phyloP scores from a whole-genome alignment of 805 yeast genomes.

The Candida andamanensis region DNA sequence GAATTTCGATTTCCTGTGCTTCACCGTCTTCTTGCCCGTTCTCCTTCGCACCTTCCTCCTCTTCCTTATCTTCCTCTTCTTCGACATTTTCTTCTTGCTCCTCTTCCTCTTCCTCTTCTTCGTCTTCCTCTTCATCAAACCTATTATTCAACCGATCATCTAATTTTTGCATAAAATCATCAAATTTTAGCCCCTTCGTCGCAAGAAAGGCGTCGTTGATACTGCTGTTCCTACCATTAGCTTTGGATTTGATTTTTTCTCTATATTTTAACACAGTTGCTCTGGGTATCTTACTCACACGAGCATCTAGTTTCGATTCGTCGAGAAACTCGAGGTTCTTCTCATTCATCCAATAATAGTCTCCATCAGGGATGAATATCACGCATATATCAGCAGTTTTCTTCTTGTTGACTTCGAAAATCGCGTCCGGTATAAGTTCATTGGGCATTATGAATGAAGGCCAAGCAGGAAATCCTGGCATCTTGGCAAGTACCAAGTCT shows the following conservation, averaged over 20 bases:
- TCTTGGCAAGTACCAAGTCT: conserved; percentile 41
- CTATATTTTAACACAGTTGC: too few species aligned
- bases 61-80: conserved; percentile 17
- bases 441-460: conserved; percentile 45
- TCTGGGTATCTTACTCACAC: conserved; percentile 15
- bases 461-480: conserved; percentile 45
- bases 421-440: conserved; percentile 30
- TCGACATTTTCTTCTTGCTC: conserved; percentile 18
- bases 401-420: conserved; percentile 32
- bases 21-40: conserved; percentile 15
- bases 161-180: conserved; percentile 29
- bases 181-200: conserved; percentile 32
- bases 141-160: conserved; percentile 15
- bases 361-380: conserved; percentile 43
- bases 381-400: conserved; percentile 36
- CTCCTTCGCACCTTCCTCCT: conserved; percentile 21
- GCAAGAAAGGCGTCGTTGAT: conserved; percentile 36
- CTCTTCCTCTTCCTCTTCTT: conserved; percentile 11
- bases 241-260: conserved; percentile 12
- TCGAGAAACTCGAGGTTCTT: conserved; percentile 30
- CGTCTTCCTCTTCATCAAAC: conserved; percentile 13
- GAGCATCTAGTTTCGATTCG: conserved; percentile 23
- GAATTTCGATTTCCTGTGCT: conserved; percentile 15
- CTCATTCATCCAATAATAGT: conserved; percentile 41
- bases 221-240: conserved; percentile 21